These are phyloP conservation scores for Colletotrichum liriopes DNA, from an alignment of 2,329 filamentous ascomycete species.

Conservation along the genomic window DNA sequence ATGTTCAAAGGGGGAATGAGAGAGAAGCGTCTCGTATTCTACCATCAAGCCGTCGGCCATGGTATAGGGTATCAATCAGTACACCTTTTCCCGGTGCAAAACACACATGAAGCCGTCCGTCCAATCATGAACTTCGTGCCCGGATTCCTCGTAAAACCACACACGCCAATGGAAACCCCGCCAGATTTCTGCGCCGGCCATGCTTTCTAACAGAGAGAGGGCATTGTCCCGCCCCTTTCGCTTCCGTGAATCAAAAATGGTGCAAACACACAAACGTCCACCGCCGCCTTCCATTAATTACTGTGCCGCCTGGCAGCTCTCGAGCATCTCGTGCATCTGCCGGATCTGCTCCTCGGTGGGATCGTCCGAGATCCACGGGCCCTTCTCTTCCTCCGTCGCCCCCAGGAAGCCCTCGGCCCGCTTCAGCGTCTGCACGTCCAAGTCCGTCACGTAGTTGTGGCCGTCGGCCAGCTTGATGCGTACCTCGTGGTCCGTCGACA, in stretches of 20 bases:
- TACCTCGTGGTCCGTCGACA: constrained; percentile 94
- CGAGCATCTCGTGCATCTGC: constrained; percentile 70
- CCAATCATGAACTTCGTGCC: constrained; percentile 30
- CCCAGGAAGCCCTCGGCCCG: constrained; percentile 87
- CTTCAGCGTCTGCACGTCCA: constrained; percentile 91
- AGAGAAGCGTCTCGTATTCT: constrained; percentile 22
- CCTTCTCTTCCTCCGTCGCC: constrained; percentile 89
- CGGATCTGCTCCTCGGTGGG: constrained; percentile 73
- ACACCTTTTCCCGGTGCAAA: constrained; percentile 26
- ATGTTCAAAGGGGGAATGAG: neutral
- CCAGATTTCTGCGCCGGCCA: constrained; percentile 5
- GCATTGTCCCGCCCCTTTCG: constrained; percentile 6
- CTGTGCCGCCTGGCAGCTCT: constrained; percentile 46
- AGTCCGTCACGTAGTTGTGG: constrained; percentile 89
- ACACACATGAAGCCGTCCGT: constrained; percentile 14
- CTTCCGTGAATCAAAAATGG: constrained; percentile 3
- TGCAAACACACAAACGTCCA: neutral
- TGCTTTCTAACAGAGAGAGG: neutral
- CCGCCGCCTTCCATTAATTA: constrained; percentile 31
- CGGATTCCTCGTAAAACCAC: constrained; percentile 23
- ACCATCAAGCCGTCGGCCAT: constrained; percentile 22
- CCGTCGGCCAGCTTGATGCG: constrained; percentile 84
- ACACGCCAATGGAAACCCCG: constrained; percentile 2
- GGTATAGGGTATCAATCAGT: constrained; percentile 40
- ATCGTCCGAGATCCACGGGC: constrained; percentile 84